A percentile compares a stretch with the other conserved stretches of the same genome.
phyloP scores from a whole-genome alignment of 306 rosid species.

The Acacia confusa region DNA sequence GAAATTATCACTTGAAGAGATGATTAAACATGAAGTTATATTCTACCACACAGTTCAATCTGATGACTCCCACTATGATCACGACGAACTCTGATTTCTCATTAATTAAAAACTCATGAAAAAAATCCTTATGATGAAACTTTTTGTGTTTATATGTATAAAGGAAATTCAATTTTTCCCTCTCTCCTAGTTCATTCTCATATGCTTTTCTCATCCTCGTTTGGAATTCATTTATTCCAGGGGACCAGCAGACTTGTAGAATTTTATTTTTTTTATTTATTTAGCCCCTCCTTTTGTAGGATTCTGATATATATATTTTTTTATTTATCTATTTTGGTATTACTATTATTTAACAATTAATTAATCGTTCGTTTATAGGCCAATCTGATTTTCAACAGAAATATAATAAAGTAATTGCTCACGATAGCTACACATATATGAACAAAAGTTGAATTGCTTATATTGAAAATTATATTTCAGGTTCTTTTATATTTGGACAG shows the following conservation, averaged over 20 bases:
- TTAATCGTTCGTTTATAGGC: no score
- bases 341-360: neutral
- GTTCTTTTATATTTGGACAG: no score
- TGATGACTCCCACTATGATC: slow-evolving; percentile 29
- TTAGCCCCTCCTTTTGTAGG: neutral
- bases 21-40: slow-evolving; percentile 57
- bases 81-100: slow-evolving; percentile 44
- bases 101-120: neutral
- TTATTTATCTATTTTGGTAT: no score
- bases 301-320: neutral
- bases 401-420: neutral
- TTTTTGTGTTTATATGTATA: neutral
- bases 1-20: slow-evolving; percentile 58
- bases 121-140: neutral
- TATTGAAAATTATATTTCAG: neutral
- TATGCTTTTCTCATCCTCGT: neutral
- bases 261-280: neutral
- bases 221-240: neutral
- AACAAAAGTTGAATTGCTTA: neutral
- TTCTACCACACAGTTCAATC: slow-evolving; percentile 51
- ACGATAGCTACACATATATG: neutral
- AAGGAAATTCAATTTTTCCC: neutral
- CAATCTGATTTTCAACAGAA: neutral
- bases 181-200: neutral
- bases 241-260: neutral